These are phyloP conservation scores for Rhododendron ovatum DNA, from an alignment of 148 eudicot genomes.

Conservation along the genomic window DNA sequence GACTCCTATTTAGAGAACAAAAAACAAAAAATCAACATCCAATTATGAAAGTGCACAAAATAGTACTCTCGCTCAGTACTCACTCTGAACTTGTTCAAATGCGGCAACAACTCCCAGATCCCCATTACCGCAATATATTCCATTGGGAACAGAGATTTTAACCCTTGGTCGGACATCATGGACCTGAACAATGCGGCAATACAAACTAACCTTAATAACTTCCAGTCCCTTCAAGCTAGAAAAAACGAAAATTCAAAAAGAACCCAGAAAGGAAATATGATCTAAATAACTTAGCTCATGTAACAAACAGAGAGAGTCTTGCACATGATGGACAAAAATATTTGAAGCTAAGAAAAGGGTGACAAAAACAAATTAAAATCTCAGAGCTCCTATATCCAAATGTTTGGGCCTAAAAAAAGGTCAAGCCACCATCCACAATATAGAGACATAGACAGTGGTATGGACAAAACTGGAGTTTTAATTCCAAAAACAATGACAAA, in stretches of 20 bases:
- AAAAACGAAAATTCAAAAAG: not conserved
- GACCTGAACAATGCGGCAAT: conserved; percentile 31
- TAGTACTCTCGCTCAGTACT: conserved; percentile 16
- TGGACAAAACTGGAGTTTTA: not conserved
- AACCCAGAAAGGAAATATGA: not conserved
- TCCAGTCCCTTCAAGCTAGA: not conserved
- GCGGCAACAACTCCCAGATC: conserved; percentile 90
- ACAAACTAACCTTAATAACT: not conserved
- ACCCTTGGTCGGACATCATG: conserved; percentile 71
- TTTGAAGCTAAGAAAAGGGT: not conserved
- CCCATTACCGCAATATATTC: conserved; percentile 98
- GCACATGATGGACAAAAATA: not conserved
- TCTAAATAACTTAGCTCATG: not conserved
- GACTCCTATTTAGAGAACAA: not conserved
- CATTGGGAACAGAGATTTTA: conserved; percentile 72
- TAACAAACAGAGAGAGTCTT: not conserved
- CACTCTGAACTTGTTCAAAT: conserved; percentile 72
- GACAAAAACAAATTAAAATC: not conserved
- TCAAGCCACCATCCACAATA: not conserved
- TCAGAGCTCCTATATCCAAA: not conserved
- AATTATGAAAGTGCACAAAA: not conserved
- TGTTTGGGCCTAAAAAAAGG: not conserved
- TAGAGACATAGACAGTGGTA: not conserved
- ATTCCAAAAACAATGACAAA: not conserved
- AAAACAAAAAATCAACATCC: not conserved